These are phyloP conservation scores for Cyclocybe cylindracea DNA, from an alignment of 768 basidiomycete genomes.

Conservation along the genomic window DNA sequence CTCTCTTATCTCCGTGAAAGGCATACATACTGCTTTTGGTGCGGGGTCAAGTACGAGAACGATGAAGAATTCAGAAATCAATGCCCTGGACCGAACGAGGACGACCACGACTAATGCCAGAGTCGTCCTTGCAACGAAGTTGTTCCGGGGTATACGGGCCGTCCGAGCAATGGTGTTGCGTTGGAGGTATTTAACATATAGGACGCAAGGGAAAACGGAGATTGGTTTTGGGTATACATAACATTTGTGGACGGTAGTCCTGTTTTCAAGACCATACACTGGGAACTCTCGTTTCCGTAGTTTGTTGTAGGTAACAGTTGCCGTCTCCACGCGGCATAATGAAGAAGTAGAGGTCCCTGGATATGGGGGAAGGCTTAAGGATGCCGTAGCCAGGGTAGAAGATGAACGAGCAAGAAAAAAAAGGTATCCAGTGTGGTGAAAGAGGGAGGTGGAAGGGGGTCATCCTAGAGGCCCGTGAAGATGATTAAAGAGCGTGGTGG, in stretches of 20 bases:
- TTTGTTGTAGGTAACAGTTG: slow-evolving; percentile 9
- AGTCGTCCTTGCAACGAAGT: background rate
- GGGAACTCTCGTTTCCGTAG: slow-evolving; percentile 2
- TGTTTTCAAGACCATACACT: background rate
- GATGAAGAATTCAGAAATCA: slow-evolving; percentile 57
- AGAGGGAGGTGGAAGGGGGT: slow-evolving; percentile 12
- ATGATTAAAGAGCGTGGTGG: slow-evolving; percentile 18
- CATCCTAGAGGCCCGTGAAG: slow-evolving; percentile 5
- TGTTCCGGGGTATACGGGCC: background rate
- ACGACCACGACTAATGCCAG: slow-evolving; percentile 69
- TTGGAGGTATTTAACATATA: background rate
- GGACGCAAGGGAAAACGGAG: too few relatives aligned
- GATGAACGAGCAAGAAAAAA: slow-evolving; percentile 3
- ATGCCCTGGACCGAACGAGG: slow-evolving; percentile 79
- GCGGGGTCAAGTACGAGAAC: slow-evolving; percentile 73
- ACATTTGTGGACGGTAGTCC: background rate
- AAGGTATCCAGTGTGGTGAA: slow-evolving; percentile 12
- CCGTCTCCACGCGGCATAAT: slow-evolving; percentile 14
- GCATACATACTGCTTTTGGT: slow-evolving; percentile 87
- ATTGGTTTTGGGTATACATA: too few relatives aligned
- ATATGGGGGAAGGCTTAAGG: background rate
- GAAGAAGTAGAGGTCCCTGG: slow-evolving; percentile 5
- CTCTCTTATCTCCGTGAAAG: slow-evolving; percentile 72
- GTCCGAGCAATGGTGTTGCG: background rate
- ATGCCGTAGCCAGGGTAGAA: background rate